phyloP scores from a whole-genome alignment of 2,329 filamentous ascomycete genomes.

The Drechslera avenae region DNA sequence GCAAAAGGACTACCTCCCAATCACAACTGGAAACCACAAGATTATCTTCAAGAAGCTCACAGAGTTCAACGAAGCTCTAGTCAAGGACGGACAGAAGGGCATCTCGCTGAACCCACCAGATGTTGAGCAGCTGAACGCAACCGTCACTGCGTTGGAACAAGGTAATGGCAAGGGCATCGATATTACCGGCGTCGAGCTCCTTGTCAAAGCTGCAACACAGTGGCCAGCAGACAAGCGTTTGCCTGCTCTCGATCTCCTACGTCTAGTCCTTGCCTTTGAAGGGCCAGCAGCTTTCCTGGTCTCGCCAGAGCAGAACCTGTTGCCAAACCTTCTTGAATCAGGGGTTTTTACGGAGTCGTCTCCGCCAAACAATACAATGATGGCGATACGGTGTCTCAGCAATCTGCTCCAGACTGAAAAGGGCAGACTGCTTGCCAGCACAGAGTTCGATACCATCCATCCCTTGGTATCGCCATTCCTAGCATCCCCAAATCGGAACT shows the following conservation, averaged over 20 bases:
- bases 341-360: conserved; percentile 63
- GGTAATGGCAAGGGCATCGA: conserved; percentile 47
- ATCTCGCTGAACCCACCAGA: conserved; percentile 75
- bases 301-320: conserved; percentile 61
- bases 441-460: conserved; percentile 65
- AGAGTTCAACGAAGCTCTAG: conserved; percentile 74
- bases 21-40: conserved; percentile 71
- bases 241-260: conserved; percentile 83
- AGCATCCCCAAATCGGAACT: conserved; percentile 68
- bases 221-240: conserved; percentile 85
- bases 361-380: conserved; percentile 82
- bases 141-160: conserved; percentile 68
- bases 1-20: conserved; percentile 78
- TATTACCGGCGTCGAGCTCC: conserved; percentile 63
- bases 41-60: conserved; percentile 77
- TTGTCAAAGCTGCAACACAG: conserved; percentile 72
- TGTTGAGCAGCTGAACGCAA: conserved; percentile 63
- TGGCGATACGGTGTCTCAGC: conserved; percentile 77
- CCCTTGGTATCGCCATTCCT: conserved; percentile 67
- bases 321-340: conserved; percentile 63
- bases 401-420: conserved; percentile 81
- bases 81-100: conserved; percentile 73
- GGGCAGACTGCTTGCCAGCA: conserved; percentile 66
- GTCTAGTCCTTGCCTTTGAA: conserved; percentile 75
- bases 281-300: conserved; percentile 66